Base-by-base conservation (phyloP, 495 filamentous ascomycete species). In the Cenococcum geophilum region DNA sequence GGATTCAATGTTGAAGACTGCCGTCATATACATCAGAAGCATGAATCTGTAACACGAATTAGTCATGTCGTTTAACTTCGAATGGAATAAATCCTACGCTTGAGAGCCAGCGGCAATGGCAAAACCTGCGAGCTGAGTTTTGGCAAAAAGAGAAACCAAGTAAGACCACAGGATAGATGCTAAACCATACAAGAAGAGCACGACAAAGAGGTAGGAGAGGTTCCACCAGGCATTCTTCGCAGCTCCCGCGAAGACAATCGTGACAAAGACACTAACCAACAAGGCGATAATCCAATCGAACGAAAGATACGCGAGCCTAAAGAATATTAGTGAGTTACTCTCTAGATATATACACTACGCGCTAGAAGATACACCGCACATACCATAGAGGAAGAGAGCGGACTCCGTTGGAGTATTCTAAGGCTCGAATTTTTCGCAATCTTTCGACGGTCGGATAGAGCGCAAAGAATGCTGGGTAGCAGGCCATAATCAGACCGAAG, bases 371-470 rank as follows among this genome's bases (percentile, higher is more conserved):
- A 18, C 18, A n/a, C 48, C 10, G 20, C 6, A 11, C 16, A 6
- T 40, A 42, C 62, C 89, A 93, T 10, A 93, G 75, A 2, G 87
- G 86, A 1, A 89, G 66, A 0, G 81, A 80, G 37, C 85, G 77
- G 11, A 89, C 88, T 55, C 88, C 67, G 53, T 70, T 70, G n/a
- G 50, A 57, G 35, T 67, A 67, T 9, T 67, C 55, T 32, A 67
- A n/a, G 11, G 57, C 57, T 14, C 60, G 56, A 27, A 67, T 67
- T 22, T 56, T 58, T 1, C 23, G 52, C 10, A 89, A 75, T 10
- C 89, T 80, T 71, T 96, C 91, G 4, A 86, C 70, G 2, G 89
- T 95, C 23, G 89, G 88, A 72, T 96, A 96, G 10, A 96, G 79
- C 0, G 86, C 83, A 65, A 95, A 92, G 75, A 96, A 89, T 23